phyloP scores from a whole-genome alignment of 1,284 basidiomycete species.

The Apiotrichum porosum region DNA sequence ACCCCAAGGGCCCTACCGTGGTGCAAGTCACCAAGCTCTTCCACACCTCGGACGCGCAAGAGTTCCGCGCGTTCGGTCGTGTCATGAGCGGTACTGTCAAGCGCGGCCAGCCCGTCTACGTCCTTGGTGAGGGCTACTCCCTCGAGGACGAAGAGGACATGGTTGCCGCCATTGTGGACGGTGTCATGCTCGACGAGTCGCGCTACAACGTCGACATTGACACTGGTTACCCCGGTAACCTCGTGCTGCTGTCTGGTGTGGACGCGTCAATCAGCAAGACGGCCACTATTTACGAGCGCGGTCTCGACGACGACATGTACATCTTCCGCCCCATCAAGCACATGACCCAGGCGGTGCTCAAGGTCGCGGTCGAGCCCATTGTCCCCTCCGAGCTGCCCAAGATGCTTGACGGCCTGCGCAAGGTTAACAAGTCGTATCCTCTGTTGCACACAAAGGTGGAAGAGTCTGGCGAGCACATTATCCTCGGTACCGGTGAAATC shows the following conservation, averaged over 20 bases:
- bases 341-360: constrained; percentile 95
- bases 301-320: constrained; percentile 72
- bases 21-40: constrained; percentile 91
- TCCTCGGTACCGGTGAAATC: constrained; percentile 94
- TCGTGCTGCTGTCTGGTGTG: constrained; percentile 86
- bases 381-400: constrained; percentile 96
- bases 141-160: constrained; percentile 99
- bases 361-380: constrained; percentile 97
- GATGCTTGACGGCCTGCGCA: constrained; percentile 94
- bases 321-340: constrained; percentile 95
- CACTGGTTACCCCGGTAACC: constrained; percentile 84
- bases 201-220: constrained; percentile 86
- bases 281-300: constrained; percentile 73
- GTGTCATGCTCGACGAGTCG: constrained; percentile 83
- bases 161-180: constrained; percentile 78
- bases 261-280: constrained; percentile 94
- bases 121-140: constrained; percentile 95
- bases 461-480: constrained; percentile 94
- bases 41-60: constrained; percentile 90
- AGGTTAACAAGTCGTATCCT: constrained; percentile 97
- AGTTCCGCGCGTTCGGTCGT: constrained; percentile 92
- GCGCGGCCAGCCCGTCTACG: constrained; percentile 80
- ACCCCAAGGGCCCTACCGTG: constrained; percentile 81
- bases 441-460: constrained; percentile 93
- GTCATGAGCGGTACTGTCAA: constrained; percentile 86